A percentile compares a stretch with the other conserved stretches of the same genome.
phyloP scores from a whole-genome alignment of 768 basidiomycete species.

The Agaricus sinodeliciosus region DNA sequence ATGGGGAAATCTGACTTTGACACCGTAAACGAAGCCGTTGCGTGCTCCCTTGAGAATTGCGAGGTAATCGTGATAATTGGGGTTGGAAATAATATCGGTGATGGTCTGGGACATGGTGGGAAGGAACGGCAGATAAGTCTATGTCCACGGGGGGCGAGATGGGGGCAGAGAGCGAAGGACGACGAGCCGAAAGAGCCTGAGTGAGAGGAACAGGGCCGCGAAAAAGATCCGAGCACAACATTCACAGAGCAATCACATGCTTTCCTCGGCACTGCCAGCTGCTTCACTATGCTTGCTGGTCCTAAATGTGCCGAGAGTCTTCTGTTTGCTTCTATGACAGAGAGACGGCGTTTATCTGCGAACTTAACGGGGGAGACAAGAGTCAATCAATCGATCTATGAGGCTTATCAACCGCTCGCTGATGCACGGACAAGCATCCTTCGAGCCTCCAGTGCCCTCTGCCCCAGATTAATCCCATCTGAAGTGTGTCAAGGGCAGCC shows the following conservation, averaged over 20 bases:
- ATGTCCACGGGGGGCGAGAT: background rate
- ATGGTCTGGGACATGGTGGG: slow-evolving; percentile 17
- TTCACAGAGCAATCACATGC: slow-evolving; percentile 16
- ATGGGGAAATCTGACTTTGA: slow-evolving; percentile 92
- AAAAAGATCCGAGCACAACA: background rate
- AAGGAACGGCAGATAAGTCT: too few relatives aligned
- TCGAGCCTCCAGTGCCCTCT: too few relatives aligned
- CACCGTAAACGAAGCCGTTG: slow-evolving; percentile 86
- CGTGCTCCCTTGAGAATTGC: slow-evolving; percentile 92
- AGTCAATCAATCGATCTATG: slow-evolving; percentile 10
- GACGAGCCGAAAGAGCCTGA: slow-evolving; percentile 1
- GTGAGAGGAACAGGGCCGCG: slow-evolving; percentile 1
- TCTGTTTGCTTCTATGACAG: slow-evolving; percentile 1
- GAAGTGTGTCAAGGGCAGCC: background rate
- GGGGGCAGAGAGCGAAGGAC: background rate
- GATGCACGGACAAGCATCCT: too few relatives aligned
- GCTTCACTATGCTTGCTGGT: background rate
- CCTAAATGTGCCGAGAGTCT: slow-evolving; percentile 3
- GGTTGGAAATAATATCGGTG: slow-evolving; percentile 52
- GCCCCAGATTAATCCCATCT: too few relatives aligned
- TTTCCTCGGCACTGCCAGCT: background rate
- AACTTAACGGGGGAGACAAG: slow-evolving; percentile 10
- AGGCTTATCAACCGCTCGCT: background rate
- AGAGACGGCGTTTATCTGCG: background rate
- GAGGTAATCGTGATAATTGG: slow-evolving; percentile 83